Base-by-base conservation (phyloP, 164 flowering plant species). In the Stephania yunnanensis region DNA sequence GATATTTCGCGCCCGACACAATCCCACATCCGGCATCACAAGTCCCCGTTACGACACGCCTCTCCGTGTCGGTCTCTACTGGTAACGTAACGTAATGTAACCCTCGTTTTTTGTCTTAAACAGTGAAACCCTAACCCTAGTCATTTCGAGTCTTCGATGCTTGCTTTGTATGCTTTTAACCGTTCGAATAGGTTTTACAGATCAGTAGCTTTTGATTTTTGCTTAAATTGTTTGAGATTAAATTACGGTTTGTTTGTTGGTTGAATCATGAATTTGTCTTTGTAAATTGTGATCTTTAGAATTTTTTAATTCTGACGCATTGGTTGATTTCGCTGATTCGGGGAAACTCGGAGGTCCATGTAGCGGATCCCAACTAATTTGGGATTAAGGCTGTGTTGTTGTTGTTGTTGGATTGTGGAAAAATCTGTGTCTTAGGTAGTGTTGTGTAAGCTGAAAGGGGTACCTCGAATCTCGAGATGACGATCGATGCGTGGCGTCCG, bases 1-100 rank as follows among this genome's bases (percentile, higher is more conserved):
- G 74, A 73, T 71, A n/a, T 36, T 65, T 53, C 76, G 77, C 69
- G 30, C 17, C 71, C 58, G 55, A 20, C 20, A 50, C 70, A 46
- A 29, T 15, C 69, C 69, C 10, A 61, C 70, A 74, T 68, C 29
- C 50, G 55, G 55, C 0, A 50, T 64, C 65, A 25, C 22, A 36
- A 68, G 52, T 10, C 30, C 31, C 17, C 17, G 71, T 42, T 44
- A 50, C 44, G 7, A 63, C 25, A 29, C 48, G 42, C 42, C 42
- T 36, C 42, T 36, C 42, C 42, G 42, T 36, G 42, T 36, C 42
- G 42, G 42, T 4, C 42, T 36, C 42, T 36, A 36, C 4, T 36
- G 42, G 42, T 36, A 36, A 36, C 42, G 42, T 36, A 36, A 36
- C 42, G 42, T 36, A 36, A 36, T 36, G 25, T 17, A 7, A 63